Evolutionary conservation across 257 asterid genomes (phyloP).

Genomic region (Solanum neorickii): DNA sequence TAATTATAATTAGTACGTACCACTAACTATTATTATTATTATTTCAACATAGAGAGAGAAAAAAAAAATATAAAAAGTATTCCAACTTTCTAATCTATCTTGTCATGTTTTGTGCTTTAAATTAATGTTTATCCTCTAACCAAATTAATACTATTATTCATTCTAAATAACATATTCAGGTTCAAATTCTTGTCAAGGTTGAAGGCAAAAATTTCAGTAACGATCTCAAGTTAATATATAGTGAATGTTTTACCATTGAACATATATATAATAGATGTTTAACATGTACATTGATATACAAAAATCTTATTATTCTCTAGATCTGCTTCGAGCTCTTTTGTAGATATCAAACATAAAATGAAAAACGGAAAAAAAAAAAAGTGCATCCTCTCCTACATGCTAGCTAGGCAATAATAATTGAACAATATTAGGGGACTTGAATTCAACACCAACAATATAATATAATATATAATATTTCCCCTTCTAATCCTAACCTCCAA

Average conservation of each 20-base stretch:
- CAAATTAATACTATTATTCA: neutral
- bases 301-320: neutral
- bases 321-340: neutral
- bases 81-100: constrained; percentile 31
- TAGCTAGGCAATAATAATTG: constrained; percentile 17
- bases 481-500: constrained; percentile 29
- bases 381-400: constrained; percentile 14
- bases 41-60: neutral
- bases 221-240: neutral
- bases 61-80: neutral
- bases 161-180: neutral
- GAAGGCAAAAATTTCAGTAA: neutral
- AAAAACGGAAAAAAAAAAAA: neutral
- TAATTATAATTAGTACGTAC: neutral
- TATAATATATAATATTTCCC: neutral
- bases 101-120: constrained; percentile 33
- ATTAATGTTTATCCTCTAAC: constrained; percentile 10
- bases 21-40: neutral
- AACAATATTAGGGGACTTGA: neutral
- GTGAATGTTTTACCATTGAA: neutral
- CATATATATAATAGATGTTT: fast-evolving
- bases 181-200: neutral
- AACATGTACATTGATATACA: neutral
- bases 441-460: neutral
- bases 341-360: fast-evolving